These are phyloP conservation scores for Citrus sinensis DNA, from an alignment of 345 rosid species.

Conservation along the genomic window DNA sequence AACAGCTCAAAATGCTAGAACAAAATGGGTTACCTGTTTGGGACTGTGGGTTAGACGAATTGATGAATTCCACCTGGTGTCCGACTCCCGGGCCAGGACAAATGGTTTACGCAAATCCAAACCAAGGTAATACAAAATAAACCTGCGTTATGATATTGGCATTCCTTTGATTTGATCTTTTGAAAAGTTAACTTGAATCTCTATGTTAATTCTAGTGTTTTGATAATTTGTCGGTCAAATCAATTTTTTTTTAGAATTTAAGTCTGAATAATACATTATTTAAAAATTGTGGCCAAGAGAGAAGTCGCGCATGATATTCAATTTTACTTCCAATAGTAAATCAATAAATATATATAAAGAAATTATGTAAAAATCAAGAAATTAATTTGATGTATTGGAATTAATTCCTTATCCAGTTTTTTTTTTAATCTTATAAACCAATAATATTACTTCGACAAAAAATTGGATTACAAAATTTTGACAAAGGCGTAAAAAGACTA, in stretches of 20 bases:
- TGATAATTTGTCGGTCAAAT: neutral
- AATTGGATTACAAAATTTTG: too few relatives aligned
- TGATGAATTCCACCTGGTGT: conserved; percentile 1
- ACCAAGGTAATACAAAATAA: conserved; percentile 1
- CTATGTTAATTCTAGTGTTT: neutral
- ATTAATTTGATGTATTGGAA: neutral
- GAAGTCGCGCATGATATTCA: neutral
- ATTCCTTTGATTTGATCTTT: neutral
- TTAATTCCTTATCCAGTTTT: neutral
- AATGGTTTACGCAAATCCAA: neutral
- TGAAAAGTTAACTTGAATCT: neutral
- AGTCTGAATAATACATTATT: too few relatives aligned
- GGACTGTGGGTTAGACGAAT: conserved; percentile 10
- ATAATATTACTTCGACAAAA: too few relatives aligned
- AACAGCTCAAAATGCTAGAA: neutral
- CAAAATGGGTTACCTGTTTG: neutral
- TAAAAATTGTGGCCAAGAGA: neutral
- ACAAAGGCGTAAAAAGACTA: too few relatives aligned
- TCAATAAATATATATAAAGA: too few relatives aligned
- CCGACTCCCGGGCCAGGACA: neutral
- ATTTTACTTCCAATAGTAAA: neutral
- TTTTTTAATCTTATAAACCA: too few relatives aligned
- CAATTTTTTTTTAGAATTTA: neutral
- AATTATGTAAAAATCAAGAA: neutral
- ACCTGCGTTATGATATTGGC: neutral